Base-by-base conservation (phyloP, 1,139 yeast genomes). In the Meyerozyma guilliermondii region DNA sequence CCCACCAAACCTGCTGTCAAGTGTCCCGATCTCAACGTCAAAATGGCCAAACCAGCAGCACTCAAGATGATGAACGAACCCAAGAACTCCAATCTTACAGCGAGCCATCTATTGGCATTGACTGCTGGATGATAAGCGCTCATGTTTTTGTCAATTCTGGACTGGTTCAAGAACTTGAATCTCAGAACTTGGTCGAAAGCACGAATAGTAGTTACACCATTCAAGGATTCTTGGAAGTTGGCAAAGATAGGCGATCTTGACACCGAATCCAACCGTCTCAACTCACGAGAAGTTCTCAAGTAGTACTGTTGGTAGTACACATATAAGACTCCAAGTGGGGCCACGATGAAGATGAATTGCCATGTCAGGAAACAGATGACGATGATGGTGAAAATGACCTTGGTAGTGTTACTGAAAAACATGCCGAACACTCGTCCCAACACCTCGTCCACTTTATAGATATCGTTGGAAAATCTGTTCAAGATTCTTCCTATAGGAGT, bases 71-170 rank as follows among this genome's bases (percentile, higher is more conserved):
- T 85, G 37, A 89, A 56, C 1, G 97, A 87, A 27, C 98, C 98
- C 52, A 92, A 73, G 52, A 87, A 83, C 63, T 92, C 98, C 47
- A 92, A 74, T 60, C 98, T 78, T 13, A 87, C 95, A 9, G 97
- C 97, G 47, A 92, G 76, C 98, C 98, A 92, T 70, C 98, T 81
- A 61, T 92, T 92, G 10, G 96, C 91, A 60, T 87, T 87, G 47
- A 89, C 81, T n/a, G 95, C 77, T 28, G 98, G 97, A 68, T 88
- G 94, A 57, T 79, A 91, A 0, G 98, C 98, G 58, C 86, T 75
- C 83, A 91, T 80, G 60, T 92, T 91, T 53, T 76, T 76, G 59
- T 92, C 97, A 52, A 91, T 77, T 58, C 89, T 82, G 41, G 79
- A 68, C 60, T 85, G 84, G 61, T 89, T 91, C 58, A 87, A 72